These are phyloP conservation scores for Dioscorea cayenensis DNA, from an alignment of 116 monocot genomes.

Conservation along the genomic window DNA sequence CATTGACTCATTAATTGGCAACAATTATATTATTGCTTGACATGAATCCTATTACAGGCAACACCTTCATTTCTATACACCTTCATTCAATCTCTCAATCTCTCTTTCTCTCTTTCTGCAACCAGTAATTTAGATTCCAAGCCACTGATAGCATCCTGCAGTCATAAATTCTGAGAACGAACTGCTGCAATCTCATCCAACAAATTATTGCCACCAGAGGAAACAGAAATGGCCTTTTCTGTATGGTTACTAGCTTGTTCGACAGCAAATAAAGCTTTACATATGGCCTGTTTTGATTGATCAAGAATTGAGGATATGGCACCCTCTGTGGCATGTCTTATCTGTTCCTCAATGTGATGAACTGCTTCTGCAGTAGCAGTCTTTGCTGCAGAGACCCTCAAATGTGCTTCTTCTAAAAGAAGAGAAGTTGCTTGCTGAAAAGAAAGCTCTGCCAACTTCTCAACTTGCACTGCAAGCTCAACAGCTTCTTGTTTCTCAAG, in stretches of 20 bases:
- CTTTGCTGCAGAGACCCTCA: conserved; percentile 18
- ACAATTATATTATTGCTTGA: no score
- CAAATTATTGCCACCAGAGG: conserved; percentile 9
- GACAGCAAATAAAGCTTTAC: conserved; percentile 16
- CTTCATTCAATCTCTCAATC: no score
- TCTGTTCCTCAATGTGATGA: conserved; percentile 14
- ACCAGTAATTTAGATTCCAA: conserved; percentile 11
- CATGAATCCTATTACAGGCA: no score
- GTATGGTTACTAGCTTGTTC: conserved; percentile 11
- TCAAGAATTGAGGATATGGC: conserved; percentile 12
- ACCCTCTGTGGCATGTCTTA: conserved; percentile 18
- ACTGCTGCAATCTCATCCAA: conserved; percentile 11
- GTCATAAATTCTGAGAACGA: conserved; percentile 8
- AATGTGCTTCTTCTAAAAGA: conserved; percentile 16
- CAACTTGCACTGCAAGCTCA: conserved; percentile 21
- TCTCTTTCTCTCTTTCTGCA: conserved; percentile 9
- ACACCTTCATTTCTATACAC: no score
- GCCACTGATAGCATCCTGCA: conserved; percentile 7
- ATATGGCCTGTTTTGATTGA: conserved; percentile 5
- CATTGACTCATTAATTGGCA: no score
- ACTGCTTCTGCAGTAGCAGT: conserved; percentile 18
- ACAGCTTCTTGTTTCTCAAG: conserved; percentile 23
- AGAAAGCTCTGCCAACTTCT: conserved; percentile 15
- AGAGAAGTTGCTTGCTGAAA: conserved; percentile 18
- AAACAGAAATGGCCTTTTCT: conserved; percentile 7